A percentile compares a stretch with the other conserved stretches of the same genome.
Evolutionary conservation across 345 rosid genomes (phyloP).

Genomic region (Boechera stricta): DNA sequence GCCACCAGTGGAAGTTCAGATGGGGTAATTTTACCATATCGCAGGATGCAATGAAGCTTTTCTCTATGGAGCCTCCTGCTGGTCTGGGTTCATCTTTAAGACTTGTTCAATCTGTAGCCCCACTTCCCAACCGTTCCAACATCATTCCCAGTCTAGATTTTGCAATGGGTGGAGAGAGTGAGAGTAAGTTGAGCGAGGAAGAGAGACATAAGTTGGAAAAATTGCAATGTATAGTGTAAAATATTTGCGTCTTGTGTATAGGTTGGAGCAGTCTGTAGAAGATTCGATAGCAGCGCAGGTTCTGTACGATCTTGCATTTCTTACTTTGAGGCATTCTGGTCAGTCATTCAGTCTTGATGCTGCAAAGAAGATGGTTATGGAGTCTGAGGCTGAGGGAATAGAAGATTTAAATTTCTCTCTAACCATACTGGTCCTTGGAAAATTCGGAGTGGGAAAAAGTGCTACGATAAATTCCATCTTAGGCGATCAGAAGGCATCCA

Average conservation of each 20-base stretch:
- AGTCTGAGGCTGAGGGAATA: slow-evolving; percentile 64
- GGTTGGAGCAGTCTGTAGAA: slow-evolving; percentile 79
- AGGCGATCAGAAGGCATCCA: slow-evolving; percentile 63
- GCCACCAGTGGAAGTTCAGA: slow-evolving; percentile 70
- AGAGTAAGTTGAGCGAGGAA: slow-evolving; percentile 71
- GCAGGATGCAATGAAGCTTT: slow-evolving; percentile 85
- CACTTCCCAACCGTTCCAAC: slow-evolving; percentile 58
- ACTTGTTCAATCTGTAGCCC: slow-evolving; percentile 58
- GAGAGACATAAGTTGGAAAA: slow-evolving; percentile 78
- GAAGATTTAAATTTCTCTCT: slow-evolving; percentile 69
- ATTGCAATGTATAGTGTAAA: slow-evolving; percentile 70
- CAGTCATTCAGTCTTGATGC: slow-evolving; percentile 72
- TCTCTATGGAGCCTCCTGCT: slow-evolving; percentile 79
- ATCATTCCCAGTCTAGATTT: slow-evolving; percentile 53
- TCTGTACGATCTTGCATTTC: slow-evolving; percentile 67
- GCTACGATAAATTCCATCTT: slow-evolving; percentile 88
- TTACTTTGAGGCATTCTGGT: slow-evolving; percentile 71
- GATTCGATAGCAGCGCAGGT: slow-evolving; percentile 73
- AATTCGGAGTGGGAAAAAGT: slow-evolving; percentile 93
- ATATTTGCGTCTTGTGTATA: slow-evolving; percentile 79
- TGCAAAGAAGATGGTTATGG: slow-evolving; percentile 69
- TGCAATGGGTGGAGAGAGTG: slow-evolving; percentile 50
- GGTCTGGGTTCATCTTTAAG: slow-evolving; percentile 79
- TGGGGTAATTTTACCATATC: slow-evolving; percentile 66
- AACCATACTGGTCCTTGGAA: slow-evolving; percentile 86